Base-by-base conservation (phyloP, 2,329 filamentous ascomycete genomes). In the Fusarium illudens region DNA sequence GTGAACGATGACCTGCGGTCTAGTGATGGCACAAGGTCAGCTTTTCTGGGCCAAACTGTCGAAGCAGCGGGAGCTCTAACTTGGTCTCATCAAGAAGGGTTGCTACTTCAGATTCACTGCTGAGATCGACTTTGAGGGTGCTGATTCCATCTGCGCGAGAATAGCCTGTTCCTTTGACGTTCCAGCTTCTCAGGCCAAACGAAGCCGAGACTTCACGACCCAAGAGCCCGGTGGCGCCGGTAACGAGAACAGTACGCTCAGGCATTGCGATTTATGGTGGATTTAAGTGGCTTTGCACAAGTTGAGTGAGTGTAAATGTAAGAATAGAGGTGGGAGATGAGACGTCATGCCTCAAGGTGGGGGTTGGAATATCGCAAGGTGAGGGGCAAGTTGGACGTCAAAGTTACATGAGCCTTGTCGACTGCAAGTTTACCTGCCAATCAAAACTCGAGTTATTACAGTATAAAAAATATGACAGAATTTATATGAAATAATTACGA, bases 221-320 rank as follows among this genome's bases (percentile, higher is more conserved):
- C 2, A 97, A 86, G 11, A 97, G 85, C 57, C 94, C 94, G 19
- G 92, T 95, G 34, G 93, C 93, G 60, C 94, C 94, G 7, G 94
- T 97, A 58, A 97, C 82, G 25, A 97, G 84, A 10, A 87, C 93
- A 25, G 85, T 89, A 13, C 72, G 71, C 30, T 69, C 62, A 50
- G 63, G 4, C 67, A 69, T 69, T 46, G n/a, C 10, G 29, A 12
- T 17, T 32, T 8, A 5, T 19, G 29, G 13, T 51, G 13, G 9
- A 19, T 15, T 22, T 15, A 22, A 11, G 13, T 25, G 12, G 9
- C 33, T 25, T 32, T n/a, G 11, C 46, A 20, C 12, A 15, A 33
- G 25, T 19, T 32, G 19, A 42, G 15, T 15, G 11, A 36, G n/a
- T 15, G 46, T 27, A 36, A 17, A 9, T 20, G 46, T 36, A 30